Base-by-base conservation (phyloP, 2,329 filamentous ascomycete species). In the Dactylellina leptospora region DNA sequence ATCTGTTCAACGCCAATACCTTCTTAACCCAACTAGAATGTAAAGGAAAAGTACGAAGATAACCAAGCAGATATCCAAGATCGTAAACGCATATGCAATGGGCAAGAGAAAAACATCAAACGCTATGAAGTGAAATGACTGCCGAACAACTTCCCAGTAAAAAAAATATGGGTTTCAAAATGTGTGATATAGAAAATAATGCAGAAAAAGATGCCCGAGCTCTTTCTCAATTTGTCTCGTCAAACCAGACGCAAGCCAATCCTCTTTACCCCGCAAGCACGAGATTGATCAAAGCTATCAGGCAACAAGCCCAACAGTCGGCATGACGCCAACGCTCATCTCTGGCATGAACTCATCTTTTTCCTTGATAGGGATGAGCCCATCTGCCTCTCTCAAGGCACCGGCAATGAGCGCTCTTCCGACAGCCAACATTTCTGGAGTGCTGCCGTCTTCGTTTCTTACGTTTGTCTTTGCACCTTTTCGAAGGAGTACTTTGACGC, bases 301-400 rank as follows among this genome's bases (percentile, higher is more conserved):
- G 28, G 66, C 58, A n/a, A 71, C 59, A 36, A 71, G 11, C 6
- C 51, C 44, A n/a, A 45, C 11, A 11, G 53, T 38, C 9, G 66
- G 66, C 66, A 72, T 72, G 6, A 72, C 68, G 27, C 68, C 68
- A 10, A 64, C 53, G 53, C 59, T 72, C 68, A 72, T 63, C 40
- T 72, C 68, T 3, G 59, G 68, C 23, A 58, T 64, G 30, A 72
- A 72, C 28, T 63, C 68, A 25, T 72, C 68, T 23, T 72, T 72
- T 53, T 72, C 68, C 23, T 72, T 72, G 47, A 72, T 54, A 2
- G 59, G 60, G n/a, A 59, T 25, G 3, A 63, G 25, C 2, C 47
- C 53, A 20, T 72, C 68, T 11, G 59, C 47, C 22, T 72, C 68
- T 25, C 59, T 59, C 33, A 72, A 53, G 22, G 59, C 51, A 5